Percentiles rank a stretch among this genome's conserved stretches.
Evolutionary conservation across 805 yeast species (phyloP).

Genomic region (Nakazawaea ambrosiae): DNA sequence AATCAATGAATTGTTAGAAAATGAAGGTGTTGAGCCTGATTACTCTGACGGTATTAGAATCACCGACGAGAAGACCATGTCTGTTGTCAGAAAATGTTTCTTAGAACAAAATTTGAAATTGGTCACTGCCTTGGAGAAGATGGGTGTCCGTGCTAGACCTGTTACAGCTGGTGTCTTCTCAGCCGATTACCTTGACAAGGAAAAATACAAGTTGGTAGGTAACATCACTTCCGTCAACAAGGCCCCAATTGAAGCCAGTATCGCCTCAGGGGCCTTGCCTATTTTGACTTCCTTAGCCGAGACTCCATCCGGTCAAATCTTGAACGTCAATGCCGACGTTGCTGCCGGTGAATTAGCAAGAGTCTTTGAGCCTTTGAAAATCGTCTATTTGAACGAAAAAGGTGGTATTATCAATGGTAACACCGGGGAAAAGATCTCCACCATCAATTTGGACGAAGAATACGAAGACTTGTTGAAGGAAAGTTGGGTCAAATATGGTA

Average conservation of each 20-base stretch:
- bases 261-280: slow-evolving; percentile 94
- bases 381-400: slow-evolving; percentile 93
- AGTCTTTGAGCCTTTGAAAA: slow-evolving; percentile 93
- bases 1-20: slow-evolving; percentile 87
- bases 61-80: slow-evolving; percentile 91
- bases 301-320: slow-evolving; percentile 91
- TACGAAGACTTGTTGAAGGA: slow-evolving; percentile 85
- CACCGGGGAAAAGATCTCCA: slow-evolving; percentile 83
- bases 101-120: slow-evolving; percentile 90
- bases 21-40: slow-evolving; percentile 92
- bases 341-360: slow-evolving; percentile 98
- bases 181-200: slow-evolving; percentile 87
- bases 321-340: slow-evolving; percentile 97
- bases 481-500: slow-evolving; percentile 98
- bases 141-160: slow-evolving; percentile 98
- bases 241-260: slow-evolving; percentile 87
- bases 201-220: slow-evolving; percentile 90
- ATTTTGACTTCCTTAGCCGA: slow-evolving; percentile 95
- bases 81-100: slow-evolving; percentile 92
- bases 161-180: slow-evolving; percentile 96
- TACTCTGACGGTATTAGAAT: slow-evolving; percentile 95
- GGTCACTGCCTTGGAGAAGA: slow-evolving; percentile 90
- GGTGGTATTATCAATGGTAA: slow-evolving; percentile 95
- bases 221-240: slow-evolving; percentile 81
- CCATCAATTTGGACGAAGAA: slow-evolving; percentile 93